phyloP scores from a whole-genome alignment of 257 asterid genomes.

The Salvia miltiorrhiza region DNA sequence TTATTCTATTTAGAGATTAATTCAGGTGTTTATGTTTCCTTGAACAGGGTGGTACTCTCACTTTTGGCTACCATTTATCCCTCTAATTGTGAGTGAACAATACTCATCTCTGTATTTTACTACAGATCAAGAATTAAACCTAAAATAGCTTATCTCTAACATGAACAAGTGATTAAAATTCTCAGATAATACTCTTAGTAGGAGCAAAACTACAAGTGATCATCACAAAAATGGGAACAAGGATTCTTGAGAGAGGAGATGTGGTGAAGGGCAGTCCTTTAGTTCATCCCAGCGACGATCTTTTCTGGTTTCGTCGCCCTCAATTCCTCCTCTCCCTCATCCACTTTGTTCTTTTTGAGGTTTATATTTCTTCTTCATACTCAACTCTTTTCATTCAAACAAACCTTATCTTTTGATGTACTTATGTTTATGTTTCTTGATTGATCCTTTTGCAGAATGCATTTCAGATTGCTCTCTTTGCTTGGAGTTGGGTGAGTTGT shows the following conservation, averaged over 20 bases:
- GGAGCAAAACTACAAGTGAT: slow-evolving; percentile 88
- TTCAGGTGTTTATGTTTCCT: too few relatives aligned
- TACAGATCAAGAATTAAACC: not conserved
- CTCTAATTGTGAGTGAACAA: slow-evolving; percentile 56
- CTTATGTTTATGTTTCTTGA: not conserved
- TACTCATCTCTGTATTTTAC: not conserved
- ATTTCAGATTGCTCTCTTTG: slow-evolving; percentile 88
- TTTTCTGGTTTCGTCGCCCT: slow-evolving; percentile 83
- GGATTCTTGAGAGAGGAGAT: slow-evolving; percentile 78
- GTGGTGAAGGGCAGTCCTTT: slow-evolving; percentile 69
- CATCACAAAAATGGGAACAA: slow-evolving; percentile 82
- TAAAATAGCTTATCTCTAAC: too few relatives aligned
- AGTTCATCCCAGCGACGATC: slow-evolving; percentile 73
- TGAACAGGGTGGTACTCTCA: too few relatives aligned
- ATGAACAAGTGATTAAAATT: not conserved
- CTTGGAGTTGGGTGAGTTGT: slow-evolving; percentile 79
- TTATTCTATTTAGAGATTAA: too few relatives aligned
- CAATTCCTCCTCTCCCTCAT: slow-evolving; percentile 64
- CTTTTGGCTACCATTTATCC: slow-evolving; percentile 84
- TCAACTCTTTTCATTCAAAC: not conserved
- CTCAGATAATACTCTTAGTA: slow-evolving; percentile 64
- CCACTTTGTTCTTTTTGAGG: slow-evolving; percentile 79
- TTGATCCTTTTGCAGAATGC: slow-evolving; percentile 60
- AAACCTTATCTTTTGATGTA: too few relatives aligned
- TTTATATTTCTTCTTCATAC: slow-evolving; percentile 8